Base-by-base conservation (phyloP, 345 rosid genomes). In the Isatis tinctoria region DNA sequence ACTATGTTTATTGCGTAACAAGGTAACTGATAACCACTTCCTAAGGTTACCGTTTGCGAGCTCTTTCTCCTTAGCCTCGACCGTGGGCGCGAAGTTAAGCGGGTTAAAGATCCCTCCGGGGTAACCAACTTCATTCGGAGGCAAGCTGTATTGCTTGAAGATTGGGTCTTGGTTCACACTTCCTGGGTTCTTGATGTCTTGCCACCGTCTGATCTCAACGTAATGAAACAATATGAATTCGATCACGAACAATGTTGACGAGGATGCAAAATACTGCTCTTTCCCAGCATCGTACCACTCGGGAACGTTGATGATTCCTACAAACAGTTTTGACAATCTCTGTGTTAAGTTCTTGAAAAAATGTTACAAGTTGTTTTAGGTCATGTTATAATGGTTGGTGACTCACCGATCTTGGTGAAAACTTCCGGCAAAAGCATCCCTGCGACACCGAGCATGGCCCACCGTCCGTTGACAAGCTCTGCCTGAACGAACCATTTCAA, bases 121-220 rank as follows among this genome's bases (percentile, higher is more conserved):
- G 85, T 94, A 94, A 0, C 98, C 98, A 10, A 62, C 70, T 69
- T 94, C 97, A 37, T 87, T 40, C 1, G 92, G 92, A 44, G 98
- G 95, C 84, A 94, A 86, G 83, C 95, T 90, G 90, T 91, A 94
- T 58, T 94, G 98, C 89, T 91, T 94, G 77, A 91, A 91, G 83
- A 94, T 94, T 8, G 98, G 98, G 65, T 94, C 98, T 82, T 94
- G 98, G 88, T 94, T 90, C 39, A 94, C 97, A 75, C 95, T 61
- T 12, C 98, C 98, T 1, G 96, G 97, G 88, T 94, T 94, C 85
- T 94, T 94, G 5, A 91, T 94, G 79, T 94, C 98, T 74, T 94
- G 97, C 98, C 98, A 94, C 70, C 98, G 76, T 84, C 98, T 85
- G 67, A 94, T 91, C 82, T 94, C 98, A 75, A 94, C 97, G 64